Percentiles rank a stretch among this genome's conserved stretches.
Conservation (phyloP, 2,329 filamentous ascomycete species). For the Hymenoscyphus scutula region DNA sequence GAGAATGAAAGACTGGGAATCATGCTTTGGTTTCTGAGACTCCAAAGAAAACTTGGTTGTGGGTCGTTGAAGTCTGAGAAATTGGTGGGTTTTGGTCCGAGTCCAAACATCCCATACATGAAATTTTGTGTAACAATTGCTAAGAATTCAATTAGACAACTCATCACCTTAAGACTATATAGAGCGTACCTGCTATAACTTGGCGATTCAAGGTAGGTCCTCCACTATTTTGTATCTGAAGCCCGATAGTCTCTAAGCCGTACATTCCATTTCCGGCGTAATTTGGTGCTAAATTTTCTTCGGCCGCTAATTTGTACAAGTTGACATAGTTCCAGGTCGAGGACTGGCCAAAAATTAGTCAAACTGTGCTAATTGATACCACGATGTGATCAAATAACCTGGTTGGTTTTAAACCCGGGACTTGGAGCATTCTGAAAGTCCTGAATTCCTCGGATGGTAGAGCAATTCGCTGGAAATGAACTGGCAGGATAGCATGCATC, state of each 20-base stretch:
- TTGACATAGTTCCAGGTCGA: slow-evolving; percentile 39
- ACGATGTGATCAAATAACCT: slow-evolving; percentile 1
- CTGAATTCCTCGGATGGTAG: slow-evolving; percentile 14
- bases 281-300: slow-evolving; percentile 35
- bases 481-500: slow-evolving; percentile 17
- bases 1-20: slow-evolving; percentile 42
- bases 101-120: slow-evolving; percentile 38
- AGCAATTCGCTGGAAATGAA: slow-evolving; percentile 15
- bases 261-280: slow-evolving; percentile 33
- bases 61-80: slow-evolving; percentile 39
- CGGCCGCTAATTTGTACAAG: slow-evolving; percentile 38
- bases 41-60: slow-evolving; percentile 37
- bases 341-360: slow-evolving; percentile 20
- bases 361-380: not conserved
- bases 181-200: slow-evolving; percentile 25
- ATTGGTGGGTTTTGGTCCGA: slow-evolving; percentile 40
- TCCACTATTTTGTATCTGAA: slow-evolving; percentile 19
- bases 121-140: slow-evolving; percentile 21
- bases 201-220: slow-evolving; percentile 26
- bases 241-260: slow-evolving; percentile 23
- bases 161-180: no score
- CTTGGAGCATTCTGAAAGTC: slow-evolving; percentile 14
- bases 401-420: slow-evolving; percentile 16
- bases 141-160: not conserved
- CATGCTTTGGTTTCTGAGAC: slow-evolving; percentile 36